Percentiles rank a stretch among this genome's conserved stretches.
phyloP scores from a whole-genome alignment of 139 green algal species.

The Raphidocelis subcapitata region DNA sequence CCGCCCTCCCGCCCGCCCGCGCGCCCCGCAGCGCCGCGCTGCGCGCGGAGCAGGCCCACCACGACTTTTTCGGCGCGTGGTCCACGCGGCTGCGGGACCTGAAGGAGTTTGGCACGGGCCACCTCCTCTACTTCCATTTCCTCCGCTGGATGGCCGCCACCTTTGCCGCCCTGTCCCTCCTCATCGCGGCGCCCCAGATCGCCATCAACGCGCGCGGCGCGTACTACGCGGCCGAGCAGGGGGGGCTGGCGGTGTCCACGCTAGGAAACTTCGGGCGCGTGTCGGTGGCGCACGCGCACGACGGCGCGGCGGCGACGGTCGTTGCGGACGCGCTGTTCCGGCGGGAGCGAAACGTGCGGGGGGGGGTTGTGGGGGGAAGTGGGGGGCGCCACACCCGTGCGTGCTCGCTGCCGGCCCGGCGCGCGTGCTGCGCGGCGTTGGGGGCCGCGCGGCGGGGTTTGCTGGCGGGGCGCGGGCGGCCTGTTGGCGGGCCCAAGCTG shows the following conservation, averaged over 20 bases:
- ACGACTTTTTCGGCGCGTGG: conserved; percentile 38
- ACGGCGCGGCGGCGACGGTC: conserved; percentile 7
- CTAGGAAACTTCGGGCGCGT: conserved; percentile 27
- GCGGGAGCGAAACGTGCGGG: too few relatives aligned
- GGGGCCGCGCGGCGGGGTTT: too few relatives aligned
- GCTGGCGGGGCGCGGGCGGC: too few relatives aligned
- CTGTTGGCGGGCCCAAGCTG: too few relatives aligned
- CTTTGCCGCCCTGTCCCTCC: conserved; percentile 16
- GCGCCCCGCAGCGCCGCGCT: not conserved
- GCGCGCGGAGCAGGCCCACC: conserved; percentile 23
- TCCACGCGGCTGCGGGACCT: conserved; percentile 33
- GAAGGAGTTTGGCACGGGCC: conserved; percentile 34
- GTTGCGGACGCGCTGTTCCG: not conserved
- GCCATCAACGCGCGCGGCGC: conserved; percentile 2
- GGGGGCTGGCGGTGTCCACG: not conserved
- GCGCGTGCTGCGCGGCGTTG: too few relatives aligned
- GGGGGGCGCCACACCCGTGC: too few relatives aligned
- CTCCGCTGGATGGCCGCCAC: conserved; percentile 28
- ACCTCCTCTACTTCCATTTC: conserved; percentile 45
- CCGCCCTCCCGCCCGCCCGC: not conserved
- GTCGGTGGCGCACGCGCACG: conserved; percentile 9
- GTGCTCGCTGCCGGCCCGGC: too few relatives aligned
- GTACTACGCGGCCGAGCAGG: not conserved
- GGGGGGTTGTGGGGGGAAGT: too few relatives aligned
- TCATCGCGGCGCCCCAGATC: conserved; percentile 29